Conservation (phyloP, 2,329 filamentous ascomycete genomes). For the Penicillium concentricum region DNA sequence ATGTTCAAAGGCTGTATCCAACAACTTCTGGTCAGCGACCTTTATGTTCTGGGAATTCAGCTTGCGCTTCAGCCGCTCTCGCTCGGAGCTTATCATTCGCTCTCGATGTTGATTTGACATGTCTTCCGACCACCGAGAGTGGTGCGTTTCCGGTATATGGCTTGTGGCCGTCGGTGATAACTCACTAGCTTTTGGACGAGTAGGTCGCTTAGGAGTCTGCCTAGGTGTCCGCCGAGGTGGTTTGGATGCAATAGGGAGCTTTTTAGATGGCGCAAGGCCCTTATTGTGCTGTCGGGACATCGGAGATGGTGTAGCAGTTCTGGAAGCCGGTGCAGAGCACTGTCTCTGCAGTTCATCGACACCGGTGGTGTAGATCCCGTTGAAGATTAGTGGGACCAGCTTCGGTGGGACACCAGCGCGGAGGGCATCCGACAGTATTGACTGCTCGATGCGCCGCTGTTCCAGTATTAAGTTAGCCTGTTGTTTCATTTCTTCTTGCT, state of each 20-base stretch:
- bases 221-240: background rate
- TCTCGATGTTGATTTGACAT: background rate
- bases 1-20: background rate
- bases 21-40: background rate
- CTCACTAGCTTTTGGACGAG: background rate
- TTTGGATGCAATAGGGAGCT: background rate
- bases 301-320: background rate
- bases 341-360: background rate
- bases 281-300: background rate
- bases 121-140: background rate
- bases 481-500: conserved; percentile 69
- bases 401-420: conserved; percentile 69
- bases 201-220: background rate
- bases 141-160: background rate
- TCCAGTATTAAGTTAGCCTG: conserved; percentile 67
- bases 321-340: background rate
- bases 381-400: conserved; percentile 71
- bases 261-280: no score
- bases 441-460: conserved; percentile 70
- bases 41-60: background rate
- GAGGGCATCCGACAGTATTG: conserved; percentile 68
- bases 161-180: background rate
- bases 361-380: background rate
- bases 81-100: background rate
- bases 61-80: background rate